Conservation (phyloP, 2,329 filamentous ascomycete species). For the Fusarium burgessii region DNA sequence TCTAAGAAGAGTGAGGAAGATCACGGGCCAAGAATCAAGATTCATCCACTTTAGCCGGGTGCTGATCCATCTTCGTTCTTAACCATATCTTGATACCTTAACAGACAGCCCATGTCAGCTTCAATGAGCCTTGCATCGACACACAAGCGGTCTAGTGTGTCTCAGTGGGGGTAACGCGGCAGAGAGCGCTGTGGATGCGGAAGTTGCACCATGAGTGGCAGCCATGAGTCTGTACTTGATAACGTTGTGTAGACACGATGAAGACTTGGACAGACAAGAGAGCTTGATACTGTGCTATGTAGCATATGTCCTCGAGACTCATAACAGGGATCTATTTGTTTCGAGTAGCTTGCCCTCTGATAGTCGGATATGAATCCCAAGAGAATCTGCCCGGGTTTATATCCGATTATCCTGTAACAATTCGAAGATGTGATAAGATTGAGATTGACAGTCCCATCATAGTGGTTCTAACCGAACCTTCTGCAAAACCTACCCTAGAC, state of each 20-base stretch:
- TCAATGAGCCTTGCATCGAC: constrained; percentile 24
- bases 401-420: too few species aligned
- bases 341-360: too few species aligned
- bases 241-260: not conserved
- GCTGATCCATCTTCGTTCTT: constrained; percentile 8
- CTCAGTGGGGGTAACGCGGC: constrained; percentile 19
- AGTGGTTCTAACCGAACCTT: not conserved
- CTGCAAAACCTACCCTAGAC: constrained; percentile 33
- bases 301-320: too few species aligned
- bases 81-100: constrained; percentile 7
- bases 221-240: not conserved
- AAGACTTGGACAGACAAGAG: not conserved
- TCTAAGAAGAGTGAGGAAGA: not conserved
- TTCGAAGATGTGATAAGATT: not conserved
- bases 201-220: not conserved
- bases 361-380: too few species aligned
- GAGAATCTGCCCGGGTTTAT: too few species aligned
- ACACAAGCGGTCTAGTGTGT: constrained; percentile 31
- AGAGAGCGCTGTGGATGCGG: constrained; percentile 6
- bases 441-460: not conserved
- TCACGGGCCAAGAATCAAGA: not conserved
- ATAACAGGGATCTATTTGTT: too few species aligned
- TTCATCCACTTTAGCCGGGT: constrained; percentile 2
- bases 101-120: constrained; percentile 6
- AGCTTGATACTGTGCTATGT: too few species aligned